Evolutionary conservation across 306 rosid species (phyloP).

Genomic region (Rubus idaeus): DNA sequence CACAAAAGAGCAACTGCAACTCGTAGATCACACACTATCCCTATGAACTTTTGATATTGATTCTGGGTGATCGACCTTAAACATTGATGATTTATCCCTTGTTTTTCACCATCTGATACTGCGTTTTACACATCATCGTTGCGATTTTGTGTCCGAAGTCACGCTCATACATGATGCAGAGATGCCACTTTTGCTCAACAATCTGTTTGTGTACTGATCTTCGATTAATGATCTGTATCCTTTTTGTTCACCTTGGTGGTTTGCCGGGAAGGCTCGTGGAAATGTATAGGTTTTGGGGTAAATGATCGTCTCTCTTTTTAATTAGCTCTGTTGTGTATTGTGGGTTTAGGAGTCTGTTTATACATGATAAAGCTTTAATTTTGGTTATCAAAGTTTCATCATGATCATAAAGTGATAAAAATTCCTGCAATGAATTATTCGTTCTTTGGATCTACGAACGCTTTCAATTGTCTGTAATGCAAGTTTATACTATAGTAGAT

Average conservation of each 20-base stretch:
- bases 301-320: background rate
- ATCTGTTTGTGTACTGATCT: background rate
- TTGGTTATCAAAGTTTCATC: no score
- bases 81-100: background rate
- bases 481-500: no score
- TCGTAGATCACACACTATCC: conserved; percentile 11
- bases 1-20: background rate
- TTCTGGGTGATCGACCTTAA: background rate
- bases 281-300: background rate
- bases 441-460: no score
- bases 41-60: background rate
- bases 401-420: no score
- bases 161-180: background rate
- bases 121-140: background rate
- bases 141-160: background rate
- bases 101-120: background rate
- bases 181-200: background rate
- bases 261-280: no score
- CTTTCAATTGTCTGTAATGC: no score
- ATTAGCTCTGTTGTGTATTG: no score
- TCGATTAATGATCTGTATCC: no score
- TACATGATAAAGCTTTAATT: no score
- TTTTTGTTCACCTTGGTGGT: no score
- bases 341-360: no score
- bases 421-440: no score